Percentiles rank a stretch among this genome's conserved stretches.
phyloP scores from a whole-genome alignment of 2,329 filamentous ascomycete genomes.

The Ophiostoma novo-ulmi region DNA sequence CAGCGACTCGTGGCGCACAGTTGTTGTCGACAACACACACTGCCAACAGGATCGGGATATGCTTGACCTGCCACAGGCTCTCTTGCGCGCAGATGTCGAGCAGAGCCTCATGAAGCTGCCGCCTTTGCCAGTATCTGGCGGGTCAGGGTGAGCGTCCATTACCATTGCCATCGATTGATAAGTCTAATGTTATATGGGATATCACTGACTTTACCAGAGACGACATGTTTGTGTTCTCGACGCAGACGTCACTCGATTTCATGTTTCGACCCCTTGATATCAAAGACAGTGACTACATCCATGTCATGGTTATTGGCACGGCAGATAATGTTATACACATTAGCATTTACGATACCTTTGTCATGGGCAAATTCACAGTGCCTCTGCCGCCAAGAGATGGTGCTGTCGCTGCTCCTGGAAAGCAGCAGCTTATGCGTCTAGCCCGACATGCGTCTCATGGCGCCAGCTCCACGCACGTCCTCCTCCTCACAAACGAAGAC shows the following conservation, averaged over 20 bases:
- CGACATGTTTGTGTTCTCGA: constrained; percentile 60
- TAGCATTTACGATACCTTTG: constrained; percentile 79
- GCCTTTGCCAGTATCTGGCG: constrained; percentile 59
- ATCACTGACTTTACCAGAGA: constrained; percentile 39
- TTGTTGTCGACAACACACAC: constrained; percentile 32
- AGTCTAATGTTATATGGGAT: background rate
- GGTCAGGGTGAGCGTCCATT: constrained; percentile 50
- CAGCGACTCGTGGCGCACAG: constrained; percentile 31
- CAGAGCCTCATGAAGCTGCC: constrained; percentile 71
- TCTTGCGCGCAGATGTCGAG: constrained; percentile 72
- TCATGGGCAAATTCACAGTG: constrained; percentile 62
- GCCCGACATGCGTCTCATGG: constrained; percentile 65
- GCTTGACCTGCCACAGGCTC: constrained; percentile 62
- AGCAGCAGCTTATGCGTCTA: constrained; percentile 32
- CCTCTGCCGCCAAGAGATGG: constrained; percentile 34
- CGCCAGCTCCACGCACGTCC: constrained; percentile 66
- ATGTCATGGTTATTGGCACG: constrained; percentile 71
- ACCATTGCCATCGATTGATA: constrained; percentile 22
- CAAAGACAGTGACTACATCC: constrained; percentile 66
- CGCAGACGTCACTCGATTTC: constrained; percentile 62
- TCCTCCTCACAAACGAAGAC: constrained; percentile 50
- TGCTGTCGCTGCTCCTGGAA: background rate
- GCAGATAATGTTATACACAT: constrained; percentile 67
- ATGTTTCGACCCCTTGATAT: constrained; percentile 60
- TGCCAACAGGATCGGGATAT: constrained; percentile 32